Base-by-base conservation (phyloP, 805 yeast species). In the Lachancea dasiensis region DNA sequence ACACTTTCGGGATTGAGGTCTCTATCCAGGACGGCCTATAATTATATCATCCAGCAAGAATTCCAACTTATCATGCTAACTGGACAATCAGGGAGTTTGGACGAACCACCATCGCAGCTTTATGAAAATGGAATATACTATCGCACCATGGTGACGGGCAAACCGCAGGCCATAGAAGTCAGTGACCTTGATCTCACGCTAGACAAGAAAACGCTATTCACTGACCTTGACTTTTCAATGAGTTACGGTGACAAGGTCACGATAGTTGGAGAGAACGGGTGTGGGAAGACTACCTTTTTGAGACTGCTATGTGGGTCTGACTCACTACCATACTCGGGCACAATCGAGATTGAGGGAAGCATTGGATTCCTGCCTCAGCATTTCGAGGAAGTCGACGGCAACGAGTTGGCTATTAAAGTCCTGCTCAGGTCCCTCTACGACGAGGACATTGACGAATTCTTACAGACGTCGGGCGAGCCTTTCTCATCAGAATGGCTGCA, bases 191-290 rank as follows among this genome's bases (percentile, higher is more conserved):
- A 43, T 19, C 39, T 43, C 21, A 32, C 47, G 20, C 34, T 43
- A 16, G 47, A 40, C 27, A 27, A 26, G 34, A 41, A 41, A 35
- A 41, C 45, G 31, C 32, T 44, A 33, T 44, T 38, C 39, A 26
- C 34, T 16, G 45, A 41, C 21, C 45, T 44, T 19, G 45, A 44
- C 34, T 44, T 44, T 28, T 31, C 43, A 33, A 28, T 34, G n/a
- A 38, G 36, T 11, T 35, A 38, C 28, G 47, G 45, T 17, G 47
- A 44, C 32, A 44, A 44, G 41, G 73, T 69, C 25, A 73, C 73
- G 25, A 65, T 69, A 46, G 54, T 69, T 27, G 74, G 74, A 16
- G 73, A 73, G 24, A 69, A 69, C 51, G 73, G 74, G 54, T 72
- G 72, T 13, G 74, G 74, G 54, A 69, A 69, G 49, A 68, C 72